Base-by-base conservation (phyloP, 495 filamentous ascomycete species). In the Xylaria bambusicola region DNA sequence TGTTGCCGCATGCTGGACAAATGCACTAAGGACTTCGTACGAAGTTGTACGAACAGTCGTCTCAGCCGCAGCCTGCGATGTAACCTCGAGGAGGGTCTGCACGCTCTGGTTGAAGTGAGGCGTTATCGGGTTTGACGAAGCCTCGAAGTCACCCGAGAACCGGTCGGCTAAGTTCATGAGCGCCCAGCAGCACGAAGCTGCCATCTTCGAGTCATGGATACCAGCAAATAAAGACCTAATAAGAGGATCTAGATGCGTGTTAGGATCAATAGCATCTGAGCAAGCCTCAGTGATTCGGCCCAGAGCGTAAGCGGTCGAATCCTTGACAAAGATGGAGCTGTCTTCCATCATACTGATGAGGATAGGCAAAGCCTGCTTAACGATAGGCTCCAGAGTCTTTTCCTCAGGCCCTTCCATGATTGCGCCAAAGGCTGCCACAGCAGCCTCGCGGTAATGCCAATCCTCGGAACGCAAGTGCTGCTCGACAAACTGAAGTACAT, bases 321-420 rank as follows among this genome's bases (percentile, higher is more conserved):
- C 94, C 73, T 92, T 90, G 61, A 98, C 94, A 62, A 92, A 88
- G 47, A 97, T 77, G 15, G 88, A 89, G 60, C 75, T 82, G 70
- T 98, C 94, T 49, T 93, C 85, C 95, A 98, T 98, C 94, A 97
- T 98, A 56, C 79, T 85, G 62, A 98, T 89, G 53, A 98, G 80
- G 33, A 97, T 90, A 38, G 87, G 86, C 59, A 98, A 82, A 45
- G 91, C 95, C 69, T 97, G 92, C 79, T 97, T 96, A 71, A 98
- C 89, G 53, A 98, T 83, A 33, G 92, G 92, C 61, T 94, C 91
- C 54, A 98, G 77, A 40, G 90, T 77, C 71, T 87, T 89, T 69
- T 93, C 89, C 40, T 97, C 93, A 1, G 94, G 94, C 20, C 94
- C 94, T 68, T 98, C 94, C 94, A 98, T 97, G 62, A 98, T 97